A percentile compares a stretch with the other conserved stretches of the same genome.
Evolutionary conservation across 352 stramenopile species (phyloP).

Genomic region (Phytophthora idaei): DNA sequence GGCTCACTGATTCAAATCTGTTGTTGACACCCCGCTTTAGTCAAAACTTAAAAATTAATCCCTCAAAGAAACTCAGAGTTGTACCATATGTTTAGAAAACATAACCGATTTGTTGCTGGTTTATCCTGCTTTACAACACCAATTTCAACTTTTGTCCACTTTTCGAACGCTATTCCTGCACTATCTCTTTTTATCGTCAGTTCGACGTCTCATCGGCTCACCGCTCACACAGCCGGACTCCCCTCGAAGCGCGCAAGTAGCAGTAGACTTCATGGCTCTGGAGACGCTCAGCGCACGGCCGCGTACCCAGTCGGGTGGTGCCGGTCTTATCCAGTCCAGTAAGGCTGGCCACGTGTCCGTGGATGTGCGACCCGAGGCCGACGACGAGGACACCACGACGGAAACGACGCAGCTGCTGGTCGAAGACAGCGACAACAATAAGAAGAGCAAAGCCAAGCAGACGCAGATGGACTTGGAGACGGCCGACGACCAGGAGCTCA

Average conservation of each 20-base stretch:
- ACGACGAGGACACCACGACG: slow-evolving; percentile 23
- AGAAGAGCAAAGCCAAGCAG: slow-evolving; percentile 15
- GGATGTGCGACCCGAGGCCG: slow-evolving; percentile 19
- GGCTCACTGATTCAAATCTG: slow-evolving; percentile 3
- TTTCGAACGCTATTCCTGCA: slow-evolving; percentile 9
- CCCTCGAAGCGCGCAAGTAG: slow-evolving; percentile 7
- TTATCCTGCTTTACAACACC: background rate
- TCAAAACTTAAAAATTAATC: slow-evolving; percentile 10
- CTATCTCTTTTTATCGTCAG: slow-evolving; percentile 31
- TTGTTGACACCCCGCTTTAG: slow-evolving; percentile 14
- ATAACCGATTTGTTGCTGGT: background rate
- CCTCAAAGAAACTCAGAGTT: background rate
- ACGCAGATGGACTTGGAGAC: slow-evolving; percentile 25
- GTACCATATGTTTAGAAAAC: background rate
- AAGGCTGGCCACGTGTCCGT: slow-evolving; percentile 30
- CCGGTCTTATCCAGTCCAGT: slow-evolving; percentile 16
- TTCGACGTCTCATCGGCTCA: background rate
- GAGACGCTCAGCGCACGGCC: slow-evolving; percentile 28
- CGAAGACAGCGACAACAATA: slow-evolving; percentile 14
- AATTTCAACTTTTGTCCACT: background rate
- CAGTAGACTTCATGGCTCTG: slow-evolving; percentile 23
- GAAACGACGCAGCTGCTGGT: slow-evolving; percentile 35
- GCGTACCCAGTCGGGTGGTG: slow-evolving; percentile 22
- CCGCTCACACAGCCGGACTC: slow-evolving; percentile 19
- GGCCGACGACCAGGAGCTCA: slow-evolving; percentile 19